Percentiles rank a stretch among this genome's conserved stretches.
These are phyloP conservation scores for Coemansia sp. DNA, from an alignment of 192 early-diverging fungal species.

Conservation along the genomic window DNA sequence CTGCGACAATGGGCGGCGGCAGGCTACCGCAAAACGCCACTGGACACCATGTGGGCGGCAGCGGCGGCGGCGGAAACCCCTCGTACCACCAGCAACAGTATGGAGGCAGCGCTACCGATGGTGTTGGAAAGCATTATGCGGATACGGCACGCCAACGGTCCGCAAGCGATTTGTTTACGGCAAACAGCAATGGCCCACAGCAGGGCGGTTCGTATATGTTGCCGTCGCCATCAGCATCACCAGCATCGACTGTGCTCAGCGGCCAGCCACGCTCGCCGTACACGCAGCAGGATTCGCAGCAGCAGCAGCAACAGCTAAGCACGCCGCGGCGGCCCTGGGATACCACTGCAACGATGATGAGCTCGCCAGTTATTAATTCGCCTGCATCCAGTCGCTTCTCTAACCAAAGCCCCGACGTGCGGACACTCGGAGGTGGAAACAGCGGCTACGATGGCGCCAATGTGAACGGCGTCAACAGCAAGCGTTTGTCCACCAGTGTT, in stretches of 20 bases:
- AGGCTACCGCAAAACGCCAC: not conserved
- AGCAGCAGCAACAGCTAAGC: constrained; percentile 15
- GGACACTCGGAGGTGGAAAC: constrained; percentile 1
- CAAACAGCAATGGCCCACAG: not conserved
- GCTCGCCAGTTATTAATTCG: constrained; percentile 46
- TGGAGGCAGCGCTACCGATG: constrained; percentile 7
- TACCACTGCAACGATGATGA: constrained; percentile 18
- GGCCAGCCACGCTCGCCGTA: constrained; percentile 40
- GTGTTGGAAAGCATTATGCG: constrained; percentile 8
- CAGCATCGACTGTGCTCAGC: constrained; percentile 40
- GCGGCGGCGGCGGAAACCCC: not conserved
- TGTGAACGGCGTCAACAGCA: constrained; percentile 9
- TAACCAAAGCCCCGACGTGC: constrained; percentile 33
- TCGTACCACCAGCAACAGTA: constrained; percentile 14
- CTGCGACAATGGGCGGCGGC: not conserved
- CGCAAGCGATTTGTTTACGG: constrained; percentile 35
- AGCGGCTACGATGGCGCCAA: not conserved
- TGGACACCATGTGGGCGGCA: not conserved
- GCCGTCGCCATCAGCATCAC: constrained; percentile 29
- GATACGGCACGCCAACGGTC: constrained; percentile 26
- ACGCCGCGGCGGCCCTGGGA: constrained; percentile 46
- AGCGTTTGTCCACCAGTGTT: constrained; percentile 31
- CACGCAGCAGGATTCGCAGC: constrained; percentile 4
- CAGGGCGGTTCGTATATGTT: constrained; percentile 3
- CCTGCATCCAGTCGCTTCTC: constrained; percentile 33